These are phyloP conservation scores for Cladosporium sp. DNA, from an alignment of 2,329 filamentous ascomycete species.

Conservation along the genomic window DNA sequence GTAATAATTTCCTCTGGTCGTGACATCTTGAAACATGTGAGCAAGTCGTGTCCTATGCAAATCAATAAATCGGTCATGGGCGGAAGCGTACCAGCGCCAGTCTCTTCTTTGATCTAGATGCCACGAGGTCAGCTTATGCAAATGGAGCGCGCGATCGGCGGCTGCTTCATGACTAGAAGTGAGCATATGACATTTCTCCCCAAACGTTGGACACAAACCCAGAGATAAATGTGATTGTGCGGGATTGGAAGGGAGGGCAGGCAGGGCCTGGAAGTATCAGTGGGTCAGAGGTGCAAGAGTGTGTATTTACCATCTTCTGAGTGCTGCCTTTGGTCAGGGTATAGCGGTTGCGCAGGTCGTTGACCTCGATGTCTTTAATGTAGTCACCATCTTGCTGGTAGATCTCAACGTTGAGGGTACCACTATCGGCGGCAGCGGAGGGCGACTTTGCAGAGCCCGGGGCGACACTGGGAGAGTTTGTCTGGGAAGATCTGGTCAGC, in stretches of 20 bases:
- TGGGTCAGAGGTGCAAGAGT: constrained; percentile 44
- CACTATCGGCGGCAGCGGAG: constrained; percentile 33
- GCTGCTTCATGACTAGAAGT: constrained; percentile 37
- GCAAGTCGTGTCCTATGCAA: constrained; percentile 48
- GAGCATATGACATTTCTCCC: constrained; percentile 36
- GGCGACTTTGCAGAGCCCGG: constrained; percentile 50
- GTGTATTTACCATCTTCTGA: constrained; percentile 98
- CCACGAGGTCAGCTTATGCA: constrained; percentile 94
- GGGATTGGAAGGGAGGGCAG: constrained; percentile 28
- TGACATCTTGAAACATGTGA: constrained; percentile 84
- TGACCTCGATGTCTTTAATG: constrained; percentile 98
- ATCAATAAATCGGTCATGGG: constrained; percentile 37
- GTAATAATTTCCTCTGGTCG: constrained; percentile 91
- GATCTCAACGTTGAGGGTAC: constrained; percentile 73
- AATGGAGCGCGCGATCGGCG: constrained; percentile 46
- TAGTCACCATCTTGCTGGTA: constrained; percentile 96
- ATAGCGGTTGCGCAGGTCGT: constrained; percentile 94
- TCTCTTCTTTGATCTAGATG: constrained; percentile 98
- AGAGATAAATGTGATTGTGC: not conserved
- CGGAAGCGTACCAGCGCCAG: constrained; percentile 93
- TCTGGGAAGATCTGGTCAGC: constrained; percentile 16
- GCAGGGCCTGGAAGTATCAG: constrained; percentile 51
- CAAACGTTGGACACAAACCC: constrained; percentile 29
- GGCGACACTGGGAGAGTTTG: constrained; percentile 33
- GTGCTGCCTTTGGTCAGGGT: constrained; percentile 93